A percentile compares a stretch with the other conserved stretches of the same genome.
These are phyloP conservation scores for Metschnikowia orientalis DNA, from an alignment of 805 yeast genomes.

Conservation along the genomic window DNA sequence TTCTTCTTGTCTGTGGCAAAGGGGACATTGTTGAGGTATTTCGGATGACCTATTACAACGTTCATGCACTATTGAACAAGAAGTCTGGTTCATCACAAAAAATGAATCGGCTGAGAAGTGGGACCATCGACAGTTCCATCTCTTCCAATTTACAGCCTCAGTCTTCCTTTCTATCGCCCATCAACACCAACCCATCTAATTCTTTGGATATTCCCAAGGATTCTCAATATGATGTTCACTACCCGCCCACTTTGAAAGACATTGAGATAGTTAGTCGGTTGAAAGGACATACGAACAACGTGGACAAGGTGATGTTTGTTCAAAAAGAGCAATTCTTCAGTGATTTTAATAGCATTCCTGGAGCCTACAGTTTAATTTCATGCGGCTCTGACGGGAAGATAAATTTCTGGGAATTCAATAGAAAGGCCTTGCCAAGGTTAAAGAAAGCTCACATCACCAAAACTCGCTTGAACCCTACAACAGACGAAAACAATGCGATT, in stretches of 20 bases:
- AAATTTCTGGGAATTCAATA: conserved; percentile 43
- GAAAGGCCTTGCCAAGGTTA: conserved; percentile 36
- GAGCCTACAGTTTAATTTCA: conserved; percentile 30
- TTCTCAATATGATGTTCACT: conserved; percentile 13
- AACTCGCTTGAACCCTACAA: conserved; percentile 2
- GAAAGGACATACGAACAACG: conserved; percentile 39
- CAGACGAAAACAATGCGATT: background rate
- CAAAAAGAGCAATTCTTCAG: conserved; percentile 15
- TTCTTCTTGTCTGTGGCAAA: conserved; percentile 46
- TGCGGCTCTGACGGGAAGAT: conserved; percentile 39
- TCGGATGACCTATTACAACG: conserved; percentile 38
- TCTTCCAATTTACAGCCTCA: conserved; percentile 16
- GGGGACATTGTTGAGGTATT: conserved; percentile 48
- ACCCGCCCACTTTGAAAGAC: conserved; percentile 37
- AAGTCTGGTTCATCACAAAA: conserved; percentile 5
- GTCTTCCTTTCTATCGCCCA: conserved; percentile 21
- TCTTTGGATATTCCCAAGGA: conserved; percentile 21
- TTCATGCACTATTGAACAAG: conserved; percentile 28
- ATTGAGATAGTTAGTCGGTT: conserved; percentile 33
- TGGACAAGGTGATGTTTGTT: conserved; percentile 27
- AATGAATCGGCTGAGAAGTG: conserved; percentile 35
- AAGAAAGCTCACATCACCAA: conserved; percentile 21
- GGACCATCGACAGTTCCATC: conserved; percentile 30
- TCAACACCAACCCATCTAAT: conserved; percentile 21
- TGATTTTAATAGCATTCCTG: conserved; percentile 3